Evolutionary conservation across 2,329 filamentous ascomycete genomes (phyloP).

Genomic region (Hypoxylon sp.): DNA sequence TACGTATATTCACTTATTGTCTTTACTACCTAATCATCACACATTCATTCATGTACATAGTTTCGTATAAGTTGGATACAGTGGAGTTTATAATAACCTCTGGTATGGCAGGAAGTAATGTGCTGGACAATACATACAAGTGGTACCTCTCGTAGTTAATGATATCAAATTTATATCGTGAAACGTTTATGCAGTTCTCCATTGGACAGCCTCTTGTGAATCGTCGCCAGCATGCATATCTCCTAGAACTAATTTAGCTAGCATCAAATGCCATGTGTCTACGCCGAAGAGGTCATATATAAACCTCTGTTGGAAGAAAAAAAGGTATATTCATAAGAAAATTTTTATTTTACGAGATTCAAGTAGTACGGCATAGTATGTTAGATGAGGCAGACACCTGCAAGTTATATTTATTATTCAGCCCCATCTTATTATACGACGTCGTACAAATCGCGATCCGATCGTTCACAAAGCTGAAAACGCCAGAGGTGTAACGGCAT

Average conservation of each 20-base stretch:
- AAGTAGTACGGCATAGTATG: neutral
- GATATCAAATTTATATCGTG: neutral
- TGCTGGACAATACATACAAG: neutral
- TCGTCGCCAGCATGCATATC: neutral
- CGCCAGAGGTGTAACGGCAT: neutral
- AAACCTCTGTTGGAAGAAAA: neutral
- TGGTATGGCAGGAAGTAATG: neutral
- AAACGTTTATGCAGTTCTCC: neutral
- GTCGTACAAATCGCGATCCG: neutral
- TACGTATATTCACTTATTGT: slow-evolving; percentile 15
- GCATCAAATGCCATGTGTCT: neutral
- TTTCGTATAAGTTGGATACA: slow-evolving; percentile 22
- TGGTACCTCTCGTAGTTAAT: slow-evolving; percentile 4
- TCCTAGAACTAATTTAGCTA: neutral
- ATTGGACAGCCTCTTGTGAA: neutral
- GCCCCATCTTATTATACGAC: neutral
- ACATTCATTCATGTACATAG: slow-evolving; percentile 30
- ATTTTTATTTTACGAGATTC: neutral
- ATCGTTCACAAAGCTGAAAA: neutral
- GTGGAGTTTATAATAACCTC: slow-evolving; percentile 21
- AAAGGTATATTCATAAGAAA: neutral
- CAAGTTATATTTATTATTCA: neutral
- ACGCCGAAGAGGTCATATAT: neutral
- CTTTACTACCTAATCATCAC: slow-evolving; percentile 10
- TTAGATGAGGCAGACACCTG: no score